phyloP scores from a whole-genome alignment of 1,139 yeast species.

The Pichia sp. region DNA sequence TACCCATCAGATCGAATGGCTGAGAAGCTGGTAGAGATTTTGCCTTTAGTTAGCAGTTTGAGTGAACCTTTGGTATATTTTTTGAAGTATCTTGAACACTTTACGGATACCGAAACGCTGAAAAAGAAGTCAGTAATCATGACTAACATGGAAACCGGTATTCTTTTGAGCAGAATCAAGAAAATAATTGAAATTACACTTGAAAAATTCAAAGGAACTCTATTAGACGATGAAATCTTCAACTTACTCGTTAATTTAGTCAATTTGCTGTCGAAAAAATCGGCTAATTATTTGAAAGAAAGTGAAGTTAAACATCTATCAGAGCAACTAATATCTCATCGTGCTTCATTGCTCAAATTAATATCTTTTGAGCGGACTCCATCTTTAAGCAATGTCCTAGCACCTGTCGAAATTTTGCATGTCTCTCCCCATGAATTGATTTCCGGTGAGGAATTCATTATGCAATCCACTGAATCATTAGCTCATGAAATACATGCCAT shows the following conservation, averaged over 20 bases:
- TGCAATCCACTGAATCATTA: constrained; percentile 46
- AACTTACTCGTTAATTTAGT: constrained; percentile 42
- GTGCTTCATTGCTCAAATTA: constrained; percentile 35
- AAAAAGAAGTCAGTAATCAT: constrained; percentile 9
- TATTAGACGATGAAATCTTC: constrained; percentile 47
- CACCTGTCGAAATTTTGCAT: not conserved
- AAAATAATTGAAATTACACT: constrained; percentile 44
- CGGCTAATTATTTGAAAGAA: not conserved
- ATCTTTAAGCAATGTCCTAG: not conserved
- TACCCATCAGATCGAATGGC: constrained; percentile 32
- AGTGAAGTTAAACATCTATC: not conserved
- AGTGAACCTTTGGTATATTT: constrained; percentile 48
- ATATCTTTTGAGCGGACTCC: constrained; percentile 19
- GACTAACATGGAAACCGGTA: constrained; percentile 13
- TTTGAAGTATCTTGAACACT: constrained; percentile 26
- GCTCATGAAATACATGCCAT: constrained; percentile 56
- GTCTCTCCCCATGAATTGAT: constrained; percentile 12
- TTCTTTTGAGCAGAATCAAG: constrained; percentile 43
- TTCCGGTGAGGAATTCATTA: constrained; percentile 38
- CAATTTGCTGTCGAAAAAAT: constrained; percentile 35
- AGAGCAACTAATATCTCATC: constrained; percentile 19
- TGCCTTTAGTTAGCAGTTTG: constrained; percentile 67
- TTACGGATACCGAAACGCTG: constrained; percentile 9
- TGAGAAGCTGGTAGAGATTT: constrained; percentile 42
- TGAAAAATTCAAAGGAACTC: constrained; percentile 50